Percentiles rank a stretch among this genome's conserved stretches.
These are phyloP conservation scores for Boletellus sp. DNA, from an alignment of 1,284 basidiomycete genomes.

Conservation along the genomic window DNA sequence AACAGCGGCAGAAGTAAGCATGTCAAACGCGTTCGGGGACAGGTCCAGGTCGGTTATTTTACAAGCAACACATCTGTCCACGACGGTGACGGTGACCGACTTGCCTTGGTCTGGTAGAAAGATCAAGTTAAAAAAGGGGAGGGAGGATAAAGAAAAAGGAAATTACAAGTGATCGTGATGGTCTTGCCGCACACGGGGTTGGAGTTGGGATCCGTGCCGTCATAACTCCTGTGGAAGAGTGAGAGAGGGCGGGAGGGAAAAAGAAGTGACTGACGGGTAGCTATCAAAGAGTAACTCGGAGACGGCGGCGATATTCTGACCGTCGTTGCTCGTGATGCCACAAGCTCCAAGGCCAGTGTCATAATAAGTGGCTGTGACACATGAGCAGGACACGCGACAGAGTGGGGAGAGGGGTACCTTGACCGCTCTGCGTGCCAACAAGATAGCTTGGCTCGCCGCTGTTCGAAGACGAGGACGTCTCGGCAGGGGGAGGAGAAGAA, in stretches of 20 bases:
- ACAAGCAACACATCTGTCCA: conserved; percentile 64
- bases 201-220: conserved; percentile 53
- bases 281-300: conserved; percentile 55
- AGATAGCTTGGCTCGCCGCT: conserved; percentile 34
- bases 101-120: conserved; percentile 47
- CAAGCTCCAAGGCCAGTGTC: conserved; percentile 65
- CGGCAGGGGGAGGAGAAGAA: conserved; percentile 19
- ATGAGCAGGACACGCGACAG: not conserved
- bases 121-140: not conserved
- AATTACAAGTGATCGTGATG: conserved; percentile 45
- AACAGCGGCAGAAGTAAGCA: conserved; percentile 32
- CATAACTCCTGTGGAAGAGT: conserved; percentile 40
- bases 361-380: conserved; percentile 51
- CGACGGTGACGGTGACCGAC: conserved; percentile 45
- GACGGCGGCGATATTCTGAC: conserved; percentile 60
- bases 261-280: conserved; percentile 52
- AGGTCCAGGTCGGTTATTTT: conserved; percentile 50
- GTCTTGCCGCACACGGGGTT: conserved; percentile 59
- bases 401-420: conserved; percentile 37
- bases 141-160: not conserved
- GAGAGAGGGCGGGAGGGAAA: not conserved
- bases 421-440: conserved; percentile 46
- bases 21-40: conserved; percentile 52
- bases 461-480: conserved; percentile 12
- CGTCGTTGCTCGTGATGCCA: conserved; percentile 54